Evolutionary conservation across 2,329 filamentous ascomycete genomes (phyloP).

Genomic region (Metarhizium guizhouense): DNA sequence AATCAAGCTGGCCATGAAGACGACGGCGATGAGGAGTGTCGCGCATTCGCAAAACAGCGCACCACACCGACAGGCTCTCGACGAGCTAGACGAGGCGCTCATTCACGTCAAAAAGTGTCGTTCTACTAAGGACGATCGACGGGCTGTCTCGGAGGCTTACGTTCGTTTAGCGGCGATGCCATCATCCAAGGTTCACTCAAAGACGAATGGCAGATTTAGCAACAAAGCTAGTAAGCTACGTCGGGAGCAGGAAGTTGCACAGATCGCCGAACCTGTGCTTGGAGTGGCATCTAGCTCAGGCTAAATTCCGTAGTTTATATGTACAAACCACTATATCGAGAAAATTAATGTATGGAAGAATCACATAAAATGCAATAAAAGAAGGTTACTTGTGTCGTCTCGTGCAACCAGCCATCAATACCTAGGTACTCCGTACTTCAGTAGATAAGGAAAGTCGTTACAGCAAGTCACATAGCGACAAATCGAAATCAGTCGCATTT

Average conservation of each 20-base stretch:
- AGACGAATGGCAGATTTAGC: background rate
- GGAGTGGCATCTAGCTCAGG: background rate
- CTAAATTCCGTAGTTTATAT: constrained; percentile 3
- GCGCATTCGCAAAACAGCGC: constrained; percentile 5
- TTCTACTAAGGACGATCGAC: constrained; percentile 8
- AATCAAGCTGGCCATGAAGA: constrained; percentile 29
- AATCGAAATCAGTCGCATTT: background rate
- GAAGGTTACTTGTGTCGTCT: background rate
- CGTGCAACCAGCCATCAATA: too few relatives aligned
- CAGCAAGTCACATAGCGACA: background rate
- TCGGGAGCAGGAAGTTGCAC: background rate
- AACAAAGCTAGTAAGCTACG: background rate
- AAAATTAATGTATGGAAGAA: background rate
- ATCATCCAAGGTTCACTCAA: background rate
- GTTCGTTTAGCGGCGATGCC: constrained; percentile 7
- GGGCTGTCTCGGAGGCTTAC: constrained; percentile 13
- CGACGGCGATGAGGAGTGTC: constrained; percentile 17
- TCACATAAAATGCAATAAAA: background rate
- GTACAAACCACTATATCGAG: background rate
- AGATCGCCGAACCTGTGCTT: background rate
- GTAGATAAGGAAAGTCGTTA: too few relatives aligned
- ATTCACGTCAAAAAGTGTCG: constrained; percentile 16
- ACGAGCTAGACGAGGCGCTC: constrained; percentile 14
- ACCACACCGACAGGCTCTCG: constrained; percentile 16
- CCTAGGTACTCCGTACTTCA: too few relatives aligned